phyloP scores from a whole-genome alignment of 202 grass and related monocot species.

The Zizania palustris region DNA sequence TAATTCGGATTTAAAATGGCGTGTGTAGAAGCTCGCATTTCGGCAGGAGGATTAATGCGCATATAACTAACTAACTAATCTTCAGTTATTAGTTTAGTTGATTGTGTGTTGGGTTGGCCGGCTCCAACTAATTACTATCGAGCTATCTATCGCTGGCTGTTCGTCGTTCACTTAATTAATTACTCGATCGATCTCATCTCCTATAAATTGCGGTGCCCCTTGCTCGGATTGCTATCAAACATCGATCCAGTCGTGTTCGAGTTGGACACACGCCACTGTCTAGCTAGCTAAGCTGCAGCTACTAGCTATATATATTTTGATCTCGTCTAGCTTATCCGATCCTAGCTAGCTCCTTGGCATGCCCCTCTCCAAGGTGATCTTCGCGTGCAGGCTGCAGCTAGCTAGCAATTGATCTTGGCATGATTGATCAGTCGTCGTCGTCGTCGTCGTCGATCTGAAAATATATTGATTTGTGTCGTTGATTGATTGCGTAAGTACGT shows the following conservation, averaged over 20 bases:
- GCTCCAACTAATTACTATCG: conserved; percentile 1
- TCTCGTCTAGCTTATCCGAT: neutral
- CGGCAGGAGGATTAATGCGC: too few species aligned
- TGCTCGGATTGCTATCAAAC: neutral
- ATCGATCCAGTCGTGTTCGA: conserved; percentile 10
- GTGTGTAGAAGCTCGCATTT: conserved; percentile 35
- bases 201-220: neutral
- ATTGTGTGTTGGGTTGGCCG: neutral
- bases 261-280: conserved; percentile 7
- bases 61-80: neutral
- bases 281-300: neutral
- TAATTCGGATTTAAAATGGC: neutral
- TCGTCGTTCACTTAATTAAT: neutral
- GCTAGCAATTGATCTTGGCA: too few species aligned
- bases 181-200: neutral
- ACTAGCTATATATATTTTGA: neutral
- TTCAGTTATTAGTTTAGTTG: neutral
- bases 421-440: too few species aligned
- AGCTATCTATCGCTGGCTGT: neutral
- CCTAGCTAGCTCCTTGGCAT: conserved; percentile 20
- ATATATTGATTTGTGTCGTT: too few species aligned
- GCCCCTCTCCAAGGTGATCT: neutral
- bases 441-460: too few species aligned
- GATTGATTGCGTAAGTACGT: too few species aligned
- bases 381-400: too few species aligned